phyloP scores from a whole-genome alignment of 257 asterid genomes.

The Solanum lignicaule region DNA sequence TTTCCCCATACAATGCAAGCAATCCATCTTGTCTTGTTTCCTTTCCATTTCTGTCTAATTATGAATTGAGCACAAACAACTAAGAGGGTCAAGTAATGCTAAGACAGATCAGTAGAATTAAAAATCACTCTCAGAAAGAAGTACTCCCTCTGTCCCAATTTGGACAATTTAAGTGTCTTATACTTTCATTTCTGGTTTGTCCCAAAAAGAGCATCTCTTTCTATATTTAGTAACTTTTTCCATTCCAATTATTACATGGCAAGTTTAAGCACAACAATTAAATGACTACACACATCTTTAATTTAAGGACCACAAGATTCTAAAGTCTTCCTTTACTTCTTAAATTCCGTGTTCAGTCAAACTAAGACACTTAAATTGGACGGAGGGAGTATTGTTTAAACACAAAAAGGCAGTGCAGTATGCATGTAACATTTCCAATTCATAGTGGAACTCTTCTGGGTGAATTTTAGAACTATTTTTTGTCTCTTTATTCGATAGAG shows the following conservation, averaged over 20 bases:
- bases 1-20: conserved; percentile 46
- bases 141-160: not conserved
- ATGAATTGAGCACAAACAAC: not conserved
- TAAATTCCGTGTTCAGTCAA: not conserved
- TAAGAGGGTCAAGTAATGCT: not conserved
- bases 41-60: conserved; percentile 30
- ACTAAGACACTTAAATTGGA: not conserved
- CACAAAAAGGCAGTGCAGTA: not conserved
- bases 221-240: not conserved
- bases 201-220: not conserved
- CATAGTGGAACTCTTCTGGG: not conserved
- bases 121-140: not conserved
- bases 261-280: not conserved
- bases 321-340: not conserved
- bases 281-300: not conserved
- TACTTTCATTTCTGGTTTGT: not conserved
- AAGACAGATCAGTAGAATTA: not conserved
- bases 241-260: not conserved
- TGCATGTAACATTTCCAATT: not conserved
- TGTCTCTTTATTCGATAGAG: not conserved
- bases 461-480: not conserved
- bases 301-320: too few species aligned
- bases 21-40: conserved; percentile 36
- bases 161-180: not conserved
- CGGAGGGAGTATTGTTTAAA: not conserved